A percentile compares a stretch with the other conserved stretches of the same genome.
phyloP scores from a whole-genome alignment of 306 rosid genomes.

The Medicago lupulina region DNA sequence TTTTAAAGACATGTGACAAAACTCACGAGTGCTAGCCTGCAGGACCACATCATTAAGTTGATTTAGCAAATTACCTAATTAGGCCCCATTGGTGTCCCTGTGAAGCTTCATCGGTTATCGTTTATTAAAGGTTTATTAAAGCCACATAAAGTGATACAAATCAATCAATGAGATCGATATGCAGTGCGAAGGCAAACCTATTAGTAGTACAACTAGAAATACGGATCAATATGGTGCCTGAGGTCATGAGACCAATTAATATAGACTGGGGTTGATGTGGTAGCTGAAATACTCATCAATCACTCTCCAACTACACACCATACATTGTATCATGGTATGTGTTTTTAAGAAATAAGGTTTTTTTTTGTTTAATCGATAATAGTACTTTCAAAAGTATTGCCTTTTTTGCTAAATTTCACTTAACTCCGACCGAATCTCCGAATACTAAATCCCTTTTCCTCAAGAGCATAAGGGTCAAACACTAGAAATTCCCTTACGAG shows the following conservation, averaged over 20 bases:
- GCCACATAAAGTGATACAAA: slow-evolving; percentile 19
- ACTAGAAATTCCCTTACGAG: too few relatives aligned
- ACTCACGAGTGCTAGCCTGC: not conserved
- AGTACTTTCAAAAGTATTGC: too few relatives aligned
- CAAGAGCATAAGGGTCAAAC: too few relatives aligned
- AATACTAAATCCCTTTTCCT: too few relatives aligned
- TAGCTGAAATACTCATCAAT: slow-evolving; percentile 18
- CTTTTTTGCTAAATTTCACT: too few relatives aligned
- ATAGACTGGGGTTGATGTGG: not conserved
- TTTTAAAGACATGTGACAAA: too few relatives aligned
- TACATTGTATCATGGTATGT: not conserved
- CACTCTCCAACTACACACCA: slow-evolving; percentile 12
- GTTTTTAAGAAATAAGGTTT: not conserved
- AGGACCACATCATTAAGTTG: slow-evolving; percentile 30
- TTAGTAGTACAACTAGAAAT: not conserved
- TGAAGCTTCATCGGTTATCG: slow-evolving; percentile 1
- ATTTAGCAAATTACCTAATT: not conserved
- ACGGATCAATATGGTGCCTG: slow-evolving; percentile 34
- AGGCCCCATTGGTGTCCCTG: slow-evolving; percentile 16
- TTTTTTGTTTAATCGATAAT: not conserved
- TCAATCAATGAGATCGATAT: slow-evolving; percentile 41
- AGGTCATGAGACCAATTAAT: slow-evolving; percentile 47
- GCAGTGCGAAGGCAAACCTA: not conserved
- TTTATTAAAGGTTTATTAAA: not conserved
- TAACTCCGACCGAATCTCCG: too few relatives aligned